phyloP scores from a whole-genome alignment of 495 filamentous ascomycete genomes.

The Talaromyces trachyspermus region DNA sequence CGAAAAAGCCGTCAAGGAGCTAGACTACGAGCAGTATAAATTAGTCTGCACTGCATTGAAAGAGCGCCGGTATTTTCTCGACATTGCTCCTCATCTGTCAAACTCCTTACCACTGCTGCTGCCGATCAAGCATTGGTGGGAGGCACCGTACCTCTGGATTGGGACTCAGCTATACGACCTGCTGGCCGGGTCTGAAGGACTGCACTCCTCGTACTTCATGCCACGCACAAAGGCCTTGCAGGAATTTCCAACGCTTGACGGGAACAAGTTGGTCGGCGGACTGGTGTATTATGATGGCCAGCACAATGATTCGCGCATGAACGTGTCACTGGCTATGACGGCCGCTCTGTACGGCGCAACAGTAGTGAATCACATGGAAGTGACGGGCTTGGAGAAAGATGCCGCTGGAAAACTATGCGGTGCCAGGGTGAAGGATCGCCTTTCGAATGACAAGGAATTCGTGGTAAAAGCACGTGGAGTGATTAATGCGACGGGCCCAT shows the following conservation, averaged over 20 bases:
- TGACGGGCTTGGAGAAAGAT: slow-evolving; percentile 64
- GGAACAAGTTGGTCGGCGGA: slow-evolving; percentile 64
- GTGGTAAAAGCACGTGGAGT: slow-evolving; percentile 66
- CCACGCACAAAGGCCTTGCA: slow-evolving; percentile 78
- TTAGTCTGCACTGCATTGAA: slow-evolving; percentile 74
- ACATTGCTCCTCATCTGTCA: slow-evolving; percentile 80
- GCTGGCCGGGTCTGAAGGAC: slow-evolving; percentile 74
- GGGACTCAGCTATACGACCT: slow-evolving; percentile 82
- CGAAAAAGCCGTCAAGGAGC: slow-evolving; percentile 78
- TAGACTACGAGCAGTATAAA: slow-evolving; percentile 75
- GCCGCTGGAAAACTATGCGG: slow-evolving; percentile 59
- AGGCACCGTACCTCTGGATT: slow-evolving; percentile 80
- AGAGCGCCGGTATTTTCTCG: slow-evolving; percentile 76
- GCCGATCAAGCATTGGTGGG: slow-evolving; percentile 78
- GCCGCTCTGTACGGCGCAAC: slow-evolving; percentile 80
- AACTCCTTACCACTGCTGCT: slow-evolving; percentile 83
- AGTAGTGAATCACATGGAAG: slow-evolving; percentile 73
- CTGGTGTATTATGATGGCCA: slow-evolving; percentile 83
- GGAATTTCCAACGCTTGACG: slow-evolving; percentile 80
- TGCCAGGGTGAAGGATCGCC: slow-evolving; percentile 58
- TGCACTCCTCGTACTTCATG: slow-evolving; percentile 81
- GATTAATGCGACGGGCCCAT: slow-evolving; percentile 82
- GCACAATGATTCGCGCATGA: slow-evolving; percentile 87
- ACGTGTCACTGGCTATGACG: slow-evolving; percentile 77
- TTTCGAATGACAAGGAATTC: slow-evolving; percentile 51